phyloP scores from a whole-genome alignment of 345 rosid species.

The Populus nigra region DNA sequence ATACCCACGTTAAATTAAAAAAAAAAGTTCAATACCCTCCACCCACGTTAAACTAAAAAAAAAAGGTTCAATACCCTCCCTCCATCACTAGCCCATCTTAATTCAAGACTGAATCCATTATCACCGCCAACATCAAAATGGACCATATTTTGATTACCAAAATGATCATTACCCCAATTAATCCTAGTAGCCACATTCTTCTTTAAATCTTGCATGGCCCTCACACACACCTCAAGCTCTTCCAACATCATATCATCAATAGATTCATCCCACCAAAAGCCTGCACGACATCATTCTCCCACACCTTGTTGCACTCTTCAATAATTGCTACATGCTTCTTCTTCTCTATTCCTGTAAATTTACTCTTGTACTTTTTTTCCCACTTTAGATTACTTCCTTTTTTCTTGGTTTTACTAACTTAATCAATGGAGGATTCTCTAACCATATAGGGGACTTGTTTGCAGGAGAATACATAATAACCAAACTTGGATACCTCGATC shows the following conservation, averaged over 20 bases:
- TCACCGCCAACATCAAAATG: background rate
- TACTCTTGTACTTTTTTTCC: no score
- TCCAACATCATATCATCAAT: conserved; percentile 27
- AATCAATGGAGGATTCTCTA: no score
- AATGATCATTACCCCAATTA: conserved; percentile 4
- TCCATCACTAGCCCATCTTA: background rate
- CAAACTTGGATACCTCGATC: no score
- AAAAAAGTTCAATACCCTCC: no score
- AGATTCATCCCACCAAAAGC: conserved; percentile 39
- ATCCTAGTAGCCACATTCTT: conserved; percentile 17
- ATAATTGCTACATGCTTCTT: conserved; percentile 12
- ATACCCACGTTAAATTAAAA: no score
- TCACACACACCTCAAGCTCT: conserved; percentile 33
- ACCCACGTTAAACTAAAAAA: no score
- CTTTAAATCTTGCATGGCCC: conserved; percentile 31
- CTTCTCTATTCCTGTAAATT: conserved; percentile 1
- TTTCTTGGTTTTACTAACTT: no score
- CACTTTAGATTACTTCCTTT: no score
- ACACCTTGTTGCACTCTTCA: conserved; percentile 8
- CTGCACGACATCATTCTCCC: background rate
- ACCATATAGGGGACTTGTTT: no score
- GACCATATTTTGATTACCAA: background rate
- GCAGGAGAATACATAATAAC: no score
- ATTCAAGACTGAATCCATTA: background rate
- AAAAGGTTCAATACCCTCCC: no score